Evolutionary conservation across 2,329 filamentous ascomycete species (phyloP).

Genomic region (Aschersonia sp.): DNA sequence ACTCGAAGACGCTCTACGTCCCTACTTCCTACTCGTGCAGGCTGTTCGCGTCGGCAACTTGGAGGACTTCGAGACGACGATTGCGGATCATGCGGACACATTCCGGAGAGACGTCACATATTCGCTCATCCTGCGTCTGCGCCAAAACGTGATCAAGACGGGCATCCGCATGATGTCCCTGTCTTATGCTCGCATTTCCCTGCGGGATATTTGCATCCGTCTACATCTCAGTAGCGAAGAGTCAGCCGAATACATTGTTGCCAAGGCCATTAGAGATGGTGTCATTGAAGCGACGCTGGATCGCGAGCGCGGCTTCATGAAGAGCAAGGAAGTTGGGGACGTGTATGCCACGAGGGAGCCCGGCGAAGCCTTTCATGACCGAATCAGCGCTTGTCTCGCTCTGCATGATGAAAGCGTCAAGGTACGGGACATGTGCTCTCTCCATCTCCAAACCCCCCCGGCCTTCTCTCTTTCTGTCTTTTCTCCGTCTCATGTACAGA

Average conservation of each 20-base stretch:
- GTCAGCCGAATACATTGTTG: conserved; percentile 97
- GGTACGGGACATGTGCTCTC: conserved; percentile 32
- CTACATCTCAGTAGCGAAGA: conserved; percentile 90
- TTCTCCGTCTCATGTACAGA: background rate
- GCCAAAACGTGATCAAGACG: conserved; percentile 98
- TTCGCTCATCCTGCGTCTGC: conserved; percentile 81
- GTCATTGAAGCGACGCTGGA: conserved; percentile 93
- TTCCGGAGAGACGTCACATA: conserved; percentile 94
- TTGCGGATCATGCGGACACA: conserved; percentile 63
- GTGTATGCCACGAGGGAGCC: conserved; percentile 94
- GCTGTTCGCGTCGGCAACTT: conserved; percentile 94
- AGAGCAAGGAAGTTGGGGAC: conserved; percentile 92
- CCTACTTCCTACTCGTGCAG: conserved; percentile 87
- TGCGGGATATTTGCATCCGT: conserved; percentile 93
- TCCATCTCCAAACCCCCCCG: too few species aligned
- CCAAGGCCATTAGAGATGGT: conserved; percentile 93
- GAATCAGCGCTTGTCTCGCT: conserved; percentile 79
- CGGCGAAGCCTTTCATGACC: conserved; percentile 93
- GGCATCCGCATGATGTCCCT: conserved; percentile 98
- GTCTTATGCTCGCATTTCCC: conserved; percentile 91
- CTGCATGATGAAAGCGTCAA: conserved; percentile 97
- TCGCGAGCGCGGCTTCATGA: conserved; percentile 92
- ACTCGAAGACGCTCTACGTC: conserved; percentile 75
- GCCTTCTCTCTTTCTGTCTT: background rate
- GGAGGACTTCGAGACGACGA: conserved; percentile 79